These are phyloP conservation scores for Xylaria nigripes DNA, from an alignment of 495 filamentous ascomycete species.

Conservation along the genomic window DNA sequence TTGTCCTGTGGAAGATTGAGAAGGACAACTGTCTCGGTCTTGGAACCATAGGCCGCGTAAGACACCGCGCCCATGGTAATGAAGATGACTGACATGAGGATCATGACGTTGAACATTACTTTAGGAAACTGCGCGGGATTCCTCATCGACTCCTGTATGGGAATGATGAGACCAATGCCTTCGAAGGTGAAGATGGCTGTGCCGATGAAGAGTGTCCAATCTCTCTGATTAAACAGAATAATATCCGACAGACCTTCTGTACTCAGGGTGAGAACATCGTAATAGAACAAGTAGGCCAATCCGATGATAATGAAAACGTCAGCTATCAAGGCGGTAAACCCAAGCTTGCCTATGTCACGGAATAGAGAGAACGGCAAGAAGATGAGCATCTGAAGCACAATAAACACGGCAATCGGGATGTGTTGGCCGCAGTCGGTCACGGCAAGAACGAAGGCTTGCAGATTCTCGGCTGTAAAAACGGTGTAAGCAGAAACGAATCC, in stretches of 20 bases:
- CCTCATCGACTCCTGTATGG: slow-evolving; percentile 95
- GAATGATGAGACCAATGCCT: slow-evolving; percentile 96
- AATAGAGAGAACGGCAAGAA: slow-evolving; percentile 90
- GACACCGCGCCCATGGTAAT: slow-evolving; percentile 83
- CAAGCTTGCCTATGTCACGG: slow-evolving; percentile 90
- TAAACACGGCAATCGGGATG: slow-evolving; percentile 81
- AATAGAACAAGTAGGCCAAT: slow-evolving; percentile 91
- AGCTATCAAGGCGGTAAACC: slow-evolving; percentile 81
- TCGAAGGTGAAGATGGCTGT: slow-evolving; percentile 99
- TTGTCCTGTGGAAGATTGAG: slow-evolving; percentile 94
- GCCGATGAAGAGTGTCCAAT: slow-evolving; percentile 96
- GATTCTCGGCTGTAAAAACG: slow-evolving; percentile 91
- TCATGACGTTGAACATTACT: slow-evolving; percentile 82
- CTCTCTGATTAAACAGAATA: slow-evolving; percentile 70
- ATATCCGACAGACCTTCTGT: slow-evolving; percentile 79
- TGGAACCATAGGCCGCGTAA: slow-evolving; percentile 90
- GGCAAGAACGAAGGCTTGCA: slow-evolving; percentile 82
- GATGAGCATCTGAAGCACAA: slow-evolving; percentile 85
- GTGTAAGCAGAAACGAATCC: slow-evolving; percentile 98
- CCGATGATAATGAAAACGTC: slow-evolving; percentile 92
- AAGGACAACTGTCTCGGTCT: slow-evolving; percentile 91
- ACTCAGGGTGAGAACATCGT: slow-evolving; percentile 75
- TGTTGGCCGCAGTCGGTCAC: slow-evolving; percentile 73
- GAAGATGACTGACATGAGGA: slow-evolving; percentile 88
- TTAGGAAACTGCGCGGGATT: slow-evolving; percentile 77